Conservation (phyloP, 1,284 basidiomycete genomes). For the Trichosporon faecale region DNA sequence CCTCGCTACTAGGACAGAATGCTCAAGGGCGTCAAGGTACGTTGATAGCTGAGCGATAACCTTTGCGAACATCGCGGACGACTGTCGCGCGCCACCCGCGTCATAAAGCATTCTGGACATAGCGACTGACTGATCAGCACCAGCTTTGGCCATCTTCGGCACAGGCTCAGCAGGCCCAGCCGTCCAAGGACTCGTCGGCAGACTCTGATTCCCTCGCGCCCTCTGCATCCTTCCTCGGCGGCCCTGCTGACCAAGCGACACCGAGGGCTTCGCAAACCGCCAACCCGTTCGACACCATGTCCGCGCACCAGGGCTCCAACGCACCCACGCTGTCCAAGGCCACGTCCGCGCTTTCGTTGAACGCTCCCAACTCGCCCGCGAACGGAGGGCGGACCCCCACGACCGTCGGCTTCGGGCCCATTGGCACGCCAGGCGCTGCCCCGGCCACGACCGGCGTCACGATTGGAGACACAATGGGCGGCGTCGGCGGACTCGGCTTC, state of each 20-base stretch:
- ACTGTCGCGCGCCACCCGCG: constrained; percentile 15
- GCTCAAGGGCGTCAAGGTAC: constrained; percentile 51
- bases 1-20: constrained; percentile 25
- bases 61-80: not conserved
- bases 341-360: constrained; percentile 42
- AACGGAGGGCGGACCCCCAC: constrained; percentile 45
- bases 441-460: constrained; percentile 50
- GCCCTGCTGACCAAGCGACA: constrained; percentile 66
- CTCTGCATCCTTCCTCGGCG: constrained; percentile 46
- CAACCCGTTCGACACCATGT: constrained; percentile 66
- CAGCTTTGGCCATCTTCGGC: constrained; percentile 48
- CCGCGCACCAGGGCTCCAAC: constrained; percentile 24
- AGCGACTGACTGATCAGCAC: constrained; percentile 25
- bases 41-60: constrained; percentile 18
- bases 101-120: not conserved
- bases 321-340: constrained; percentile 46
- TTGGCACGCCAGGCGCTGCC: constrained; percentile 48
- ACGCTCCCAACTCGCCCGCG: constrained; percentile 31
- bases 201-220: constrained; percentile 35
- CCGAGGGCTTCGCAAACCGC: constrained; percentile 60
- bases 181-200: constrained; percentile 18
- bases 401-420: constrained; percentile 43
- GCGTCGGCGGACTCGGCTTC: constrained; percentile 39
- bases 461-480: constrained; percentile 45
- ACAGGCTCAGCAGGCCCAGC: constrained; percentile 18